A percentile compares a stretch with the other conserved stretches of the same genome.
Evolutionary conservation across 257 asterid species (phyloP).

Genomic region (Lavandula angustifolia): DNA sequence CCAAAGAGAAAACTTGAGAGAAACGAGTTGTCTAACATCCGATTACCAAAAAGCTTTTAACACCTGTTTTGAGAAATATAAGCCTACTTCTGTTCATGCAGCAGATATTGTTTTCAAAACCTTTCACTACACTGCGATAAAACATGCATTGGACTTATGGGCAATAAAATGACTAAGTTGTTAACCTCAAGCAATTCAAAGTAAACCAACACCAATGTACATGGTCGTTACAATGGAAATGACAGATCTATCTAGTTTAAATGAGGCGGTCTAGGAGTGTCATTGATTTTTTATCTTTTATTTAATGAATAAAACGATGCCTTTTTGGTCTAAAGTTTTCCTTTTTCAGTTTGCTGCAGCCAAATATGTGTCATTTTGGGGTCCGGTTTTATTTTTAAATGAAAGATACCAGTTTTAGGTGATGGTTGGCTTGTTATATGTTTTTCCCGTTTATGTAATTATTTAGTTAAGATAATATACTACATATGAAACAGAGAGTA

Average conservation of each 20-base stretch:
- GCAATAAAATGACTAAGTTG: not conserved
- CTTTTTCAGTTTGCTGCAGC: not conserved
- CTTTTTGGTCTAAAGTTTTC: constrained; percentile 13
- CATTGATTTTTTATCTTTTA: not conserved
- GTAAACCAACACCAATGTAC: constrained; percentile 6
- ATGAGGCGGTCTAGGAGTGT: not conserved
- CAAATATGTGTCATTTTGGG: not conserved
- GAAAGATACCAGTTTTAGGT: not conserved
- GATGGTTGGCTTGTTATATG: not conserved
- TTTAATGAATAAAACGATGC: constrained; percentile 2
- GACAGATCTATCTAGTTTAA: not conserved
- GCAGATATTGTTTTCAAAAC: not conserved
- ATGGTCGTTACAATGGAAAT: constrained; percentile 1
- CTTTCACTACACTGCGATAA: not conserved
- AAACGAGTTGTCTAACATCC: not conserved
- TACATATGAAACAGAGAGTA: not conserved
- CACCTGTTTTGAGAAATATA: not conserved
- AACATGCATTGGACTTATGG: too few species aligned
- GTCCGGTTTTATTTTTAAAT: not conserved
- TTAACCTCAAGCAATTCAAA: constrained; percentile 11
- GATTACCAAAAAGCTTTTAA: not conserved
- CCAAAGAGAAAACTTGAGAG: not conserved
- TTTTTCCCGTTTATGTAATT: not conserved
- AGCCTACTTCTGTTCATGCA: not conserved
- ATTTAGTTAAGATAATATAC: not conserved